A percentile compares a stretch with the other conserved stretches of the same genome.
These are phyloP conservation scores for Chlorella sp. DNA, from an alignment of 139 green algal genomes.

Conservation along the genomic window DNA sequence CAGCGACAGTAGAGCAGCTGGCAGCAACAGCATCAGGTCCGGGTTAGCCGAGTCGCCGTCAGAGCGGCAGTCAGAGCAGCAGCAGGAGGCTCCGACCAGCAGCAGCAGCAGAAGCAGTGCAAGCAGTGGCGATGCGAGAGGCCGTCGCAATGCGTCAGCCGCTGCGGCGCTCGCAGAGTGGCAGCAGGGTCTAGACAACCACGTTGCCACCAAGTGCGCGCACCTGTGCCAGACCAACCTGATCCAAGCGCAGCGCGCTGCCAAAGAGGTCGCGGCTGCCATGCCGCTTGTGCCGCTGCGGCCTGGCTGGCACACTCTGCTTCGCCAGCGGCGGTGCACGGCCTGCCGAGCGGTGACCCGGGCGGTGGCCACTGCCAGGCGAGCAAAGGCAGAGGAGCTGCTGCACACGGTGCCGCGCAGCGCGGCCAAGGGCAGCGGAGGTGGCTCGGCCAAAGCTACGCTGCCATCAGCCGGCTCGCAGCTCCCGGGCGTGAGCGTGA, in stretches of 20 bases:
- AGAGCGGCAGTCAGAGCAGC: conserved; percentile 1
- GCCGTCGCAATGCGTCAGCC: conserved; percentile 17
- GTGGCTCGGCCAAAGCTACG: conserved; percentile 11
- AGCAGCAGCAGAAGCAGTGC: not conserved
- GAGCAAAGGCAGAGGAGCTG: not conserved
- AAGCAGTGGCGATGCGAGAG: too few species aligned
- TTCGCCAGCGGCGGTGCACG: conserved; percentile 34
- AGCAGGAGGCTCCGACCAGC: not conserved
- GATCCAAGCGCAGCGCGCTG: too few species aligned
- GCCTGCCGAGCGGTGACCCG: conserved; percentile 42
- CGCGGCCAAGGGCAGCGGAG: not conserved
- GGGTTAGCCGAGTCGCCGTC: not conserved
- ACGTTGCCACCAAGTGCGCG: conserved; percentile 20
- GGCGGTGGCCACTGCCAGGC: conserved; percentile 17
- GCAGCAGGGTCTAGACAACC: not conserved
- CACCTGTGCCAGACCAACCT: not conserved
- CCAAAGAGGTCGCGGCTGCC: conserved; percentile 23
- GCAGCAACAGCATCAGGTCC: not conserved
- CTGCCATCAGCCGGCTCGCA: conserved; percentile 4
- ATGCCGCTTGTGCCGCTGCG: conserved; percentile 54
- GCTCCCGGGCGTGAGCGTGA: conserved; percentile 29
- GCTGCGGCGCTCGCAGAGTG: not conserved
- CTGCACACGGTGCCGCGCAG: not conserved
- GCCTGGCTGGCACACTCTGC: conserved; percentile 16
- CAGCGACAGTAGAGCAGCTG: conserved; percentile 11